Conservation (phyloP, 805 yeast species). For the Lipomyces chichibuensis region DNA sequence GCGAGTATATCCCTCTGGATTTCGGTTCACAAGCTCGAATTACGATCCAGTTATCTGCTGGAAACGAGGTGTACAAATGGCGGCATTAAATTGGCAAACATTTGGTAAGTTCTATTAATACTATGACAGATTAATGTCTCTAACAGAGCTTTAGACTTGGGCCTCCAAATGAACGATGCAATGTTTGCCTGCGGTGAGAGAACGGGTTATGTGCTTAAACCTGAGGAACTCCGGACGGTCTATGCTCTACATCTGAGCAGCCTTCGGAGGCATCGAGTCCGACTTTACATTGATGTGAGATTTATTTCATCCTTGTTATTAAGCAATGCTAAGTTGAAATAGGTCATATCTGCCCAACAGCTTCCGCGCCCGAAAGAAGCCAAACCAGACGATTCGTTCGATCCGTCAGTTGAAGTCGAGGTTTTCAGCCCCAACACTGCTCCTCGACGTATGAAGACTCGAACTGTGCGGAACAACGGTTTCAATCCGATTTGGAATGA, state of each 20-base stretch:
- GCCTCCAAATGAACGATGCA: conserved; percentile 64
- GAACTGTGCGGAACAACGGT: conserved; percentile 65
- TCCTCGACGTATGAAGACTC: conserved; percentile 38
- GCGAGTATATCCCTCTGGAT: conserved; percentile 85
- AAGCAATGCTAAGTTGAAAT: not conserved
- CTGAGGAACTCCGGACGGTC: conserved; percentile 48
- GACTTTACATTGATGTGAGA: conserved; percentile 12
- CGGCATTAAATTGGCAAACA: conserved; percentile 96
- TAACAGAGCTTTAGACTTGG: conserved; percentile 3
- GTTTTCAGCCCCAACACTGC: conserved; percentile 39
- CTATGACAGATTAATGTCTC: not conserved
- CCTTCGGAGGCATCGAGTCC: not conserved
- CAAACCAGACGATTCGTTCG: conserved; percentile 51
- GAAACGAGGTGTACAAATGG: conserved; percentile 89
- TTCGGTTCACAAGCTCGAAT: conserved; percentile 75
- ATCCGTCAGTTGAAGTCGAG: conserved; percentile 67
- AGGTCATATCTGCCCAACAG: conserved; percentile 78
- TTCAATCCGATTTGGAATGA: conserved; percentile 86
- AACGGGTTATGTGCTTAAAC: conserved; percentile 82
- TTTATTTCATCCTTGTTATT: not conserved
- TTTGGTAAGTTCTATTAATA: conserved; percentile 49
- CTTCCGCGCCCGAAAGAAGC: conserved; percentile 69
- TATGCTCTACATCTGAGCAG: conserved; percentile 8
- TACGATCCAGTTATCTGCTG: conserved; percentile 80
- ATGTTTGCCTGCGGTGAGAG: conserved; percentile 64